These are phyloP conservation scores for Jaenimonas drosophilae DNA, from an alignment of 208 protist species.

Conservation along the genomic window DNA sequence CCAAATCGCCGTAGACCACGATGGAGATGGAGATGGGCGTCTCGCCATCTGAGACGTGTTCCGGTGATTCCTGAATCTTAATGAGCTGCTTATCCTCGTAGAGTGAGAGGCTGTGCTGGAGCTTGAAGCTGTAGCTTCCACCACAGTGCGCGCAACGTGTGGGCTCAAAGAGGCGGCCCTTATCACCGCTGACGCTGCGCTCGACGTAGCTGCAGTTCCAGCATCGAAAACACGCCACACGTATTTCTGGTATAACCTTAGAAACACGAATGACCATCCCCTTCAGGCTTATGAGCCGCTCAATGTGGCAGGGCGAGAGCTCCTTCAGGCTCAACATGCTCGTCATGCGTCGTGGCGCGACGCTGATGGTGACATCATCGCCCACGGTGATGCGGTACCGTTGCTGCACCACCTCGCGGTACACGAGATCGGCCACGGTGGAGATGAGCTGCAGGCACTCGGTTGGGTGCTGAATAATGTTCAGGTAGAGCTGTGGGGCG, in stretches of 20 bases:
- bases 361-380: slow-evolving; percentile 48
- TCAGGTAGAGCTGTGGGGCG: slow-evolving; percentile 40
- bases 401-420: slow-evolving; percentile 35
- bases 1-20: slow-evolving; percentile 91
- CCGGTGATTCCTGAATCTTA: slow-evolving; percentile 97
- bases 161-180: slow-evolving; percentile 95
- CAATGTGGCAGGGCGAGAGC: slow-evolving; percentile 64
- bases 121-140: slow-evolving; percentile 70
- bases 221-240: slow-evolving; percentile 94
- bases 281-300: slow-evolving; percentile 77
- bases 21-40: slow-evolving; percentile 97
- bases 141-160: slow-evolving; percentile 89
- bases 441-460: slow-evolving; percentile 87
- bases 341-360: slow-evolving; percentile 58
- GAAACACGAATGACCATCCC: slow-evolving; percentile 91
- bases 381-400: slow-evolving; percentile 29
- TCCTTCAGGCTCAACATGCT: slow-evolving; percentile 53
- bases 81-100: slow-evolving; percentile 97
- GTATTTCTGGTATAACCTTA: slow-evolving; percentile 89
- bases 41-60: slow-evolving; percentile 97
- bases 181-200: slow-evolving; percentile 65
- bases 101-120: slow-evolving; percentile 94
- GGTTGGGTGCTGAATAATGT: slow-evolving; percentile 65
- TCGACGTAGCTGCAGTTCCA: slow-evolving; percentile 84
- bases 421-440: slow-evolving; percentile 67